Evolutionary conservation across 2,329 filamentous ascomycete genomes (phyloP), one percentile per base, ranked within the genome.

Genomic region (Gliomastix tumulicola): DNA sequence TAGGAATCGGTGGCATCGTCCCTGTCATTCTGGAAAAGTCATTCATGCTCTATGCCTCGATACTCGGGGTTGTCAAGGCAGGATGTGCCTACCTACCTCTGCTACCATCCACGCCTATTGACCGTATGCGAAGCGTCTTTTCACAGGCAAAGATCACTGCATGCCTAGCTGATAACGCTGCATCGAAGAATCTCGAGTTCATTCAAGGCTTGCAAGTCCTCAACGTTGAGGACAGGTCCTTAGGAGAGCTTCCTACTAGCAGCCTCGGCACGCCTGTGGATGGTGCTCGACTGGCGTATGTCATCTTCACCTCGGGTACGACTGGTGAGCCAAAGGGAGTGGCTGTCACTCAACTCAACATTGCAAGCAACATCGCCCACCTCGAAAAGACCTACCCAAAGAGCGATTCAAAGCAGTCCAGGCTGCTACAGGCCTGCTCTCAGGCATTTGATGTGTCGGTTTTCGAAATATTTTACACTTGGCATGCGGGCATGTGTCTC

Each of bases 381-480:
- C 65, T 95, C 7, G 68, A 71, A 3, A 62, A 68, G 4, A 62
- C 85, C 0, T 94, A 94, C 49, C 83, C 84, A 0, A 62, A 64
- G 1, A 51, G 60, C 1, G 20, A 40, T 7, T 28, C 25, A 1
- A 48, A 48, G 2, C 47, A 58, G 2, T 74, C 79, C 1, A 73
- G 79, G n/a, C 65, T 94, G 21, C 65, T 95, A 1, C 88, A 94
- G 56, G 78, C 84, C 3, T 94, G 84, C 50, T 90, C 86, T 1
- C 84, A 88, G 50, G 83, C 82, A 1, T 94, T 94, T 51, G 86
- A 94, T 50, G 80, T 94, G 3, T 94, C 87, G 1, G 84, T 94
- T 0, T 94, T 94, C 52, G 88, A 94, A 50, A 89, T 94, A 12
- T 90, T 94, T 54, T 94, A 87, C 48, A 69, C 87, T 0, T 94